Evolutionary conservation across 495 filamentous ascomycete species (phyloP).

Genomic region (Aspergillus diversus): DNA sequence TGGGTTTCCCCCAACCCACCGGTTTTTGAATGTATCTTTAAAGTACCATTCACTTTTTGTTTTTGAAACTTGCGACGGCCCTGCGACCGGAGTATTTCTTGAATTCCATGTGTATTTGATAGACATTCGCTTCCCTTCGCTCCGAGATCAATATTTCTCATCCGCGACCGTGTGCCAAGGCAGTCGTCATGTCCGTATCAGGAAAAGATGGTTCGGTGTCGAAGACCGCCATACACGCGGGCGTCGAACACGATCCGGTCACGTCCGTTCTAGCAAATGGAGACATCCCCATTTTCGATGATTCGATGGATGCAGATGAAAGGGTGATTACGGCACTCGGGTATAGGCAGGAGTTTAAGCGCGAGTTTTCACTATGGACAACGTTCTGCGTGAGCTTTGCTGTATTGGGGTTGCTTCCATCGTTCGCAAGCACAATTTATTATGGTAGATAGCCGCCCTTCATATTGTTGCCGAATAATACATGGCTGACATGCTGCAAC

Average conservation of each 20-base stretch:
- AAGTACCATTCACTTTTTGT: neutral
- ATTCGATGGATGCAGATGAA: slow-evolving; percentile 63
- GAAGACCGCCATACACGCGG: slow-evolving; percentile 27
- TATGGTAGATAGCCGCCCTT: slow-evolving; percentile 52
- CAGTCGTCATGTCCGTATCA: slow-evolving; percentile 18
- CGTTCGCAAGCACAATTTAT: slow-evolving; percentile 73
- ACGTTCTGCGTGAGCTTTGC: slow-evolving; percentile 81
- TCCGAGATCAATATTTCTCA: neutral
- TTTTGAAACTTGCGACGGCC: neutral
- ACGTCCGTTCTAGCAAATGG: slow-evolving; percentile 69
- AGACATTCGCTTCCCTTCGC: neutral
- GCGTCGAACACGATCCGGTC: slow-evolving; percentile 59
- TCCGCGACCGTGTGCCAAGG: slow-evolving; percentile 8
- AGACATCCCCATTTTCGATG: slow-evolving; percentile 61
- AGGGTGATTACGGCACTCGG: slow-evolving; percentile 70
- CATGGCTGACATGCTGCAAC: slow-evolving; percentile 18
- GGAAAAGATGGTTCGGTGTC: slow-evolving; percentile 23
- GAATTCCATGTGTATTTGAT: neutral
- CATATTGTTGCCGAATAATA: neutral
- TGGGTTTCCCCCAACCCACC: slow-evolving; percentile 4
- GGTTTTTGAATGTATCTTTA: neutral
- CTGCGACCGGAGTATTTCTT: neutral
- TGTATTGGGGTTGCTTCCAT: slow-evolving; percentile 72
- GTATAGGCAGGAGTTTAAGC: slow-evolving; percentile 81
- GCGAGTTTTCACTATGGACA: slow-evolving; percentile 82